Base-by-base conservation (phyloP, 2,329 filamentous ascomycete genomes). In the Penicillium sclerotiorum region DNA sequence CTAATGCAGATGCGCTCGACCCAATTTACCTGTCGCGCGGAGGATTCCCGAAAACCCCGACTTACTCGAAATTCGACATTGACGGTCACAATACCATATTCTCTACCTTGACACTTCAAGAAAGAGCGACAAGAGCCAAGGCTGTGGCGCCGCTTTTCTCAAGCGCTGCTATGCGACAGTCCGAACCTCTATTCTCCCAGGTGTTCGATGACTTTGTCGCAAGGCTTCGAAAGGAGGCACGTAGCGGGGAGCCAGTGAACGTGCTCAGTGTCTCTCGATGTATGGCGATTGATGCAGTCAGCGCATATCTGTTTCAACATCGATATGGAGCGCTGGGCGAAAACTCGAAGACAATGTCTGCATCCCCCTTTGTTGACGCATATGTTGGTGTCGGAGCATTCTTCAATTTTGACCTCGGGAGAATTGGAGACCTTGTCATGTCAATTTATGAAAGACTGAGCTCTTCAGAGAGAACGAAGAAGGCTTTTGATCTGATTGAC, bases 31-130 rank as follows among this genome's bases (percentile, higher is more conserved):
- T 76, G 11, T 66, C 72, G 2, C 75, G 69, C 30, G 80, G 80
- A 3, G 80, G 81, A 1, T 83, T 84, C 45, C 62, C 66, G 0
- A 84, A 84, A 59, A 72, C 78, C 1, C 56, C 62, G 0, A 77
- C 72, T 49, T 84, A 84, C 59, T 63, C 65, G 1, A 84, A 83
- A 54, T 83, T 83, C 56, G 77, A 83, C 50, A 79, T 82, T 15
- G 80, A 82, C 55, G 78, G 77, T 1, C 77, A 79, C 56, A 64
- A 72, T 22, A 80, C 79, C 1, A 77, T 84, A 28, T 84, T 84
- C 64, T 78, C 75, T 3, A 74, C 70, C 0, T 66, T 71, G 15
- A 72, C 74, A 35, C 62, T 65, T 4, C 70, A 69, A 1, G 70
- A 78, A 39, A 63, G 80, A n/a, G 71, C 70, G 5, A 56, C 60